Base-by-base conservation (phyloP, 176 grass and related monocot species). In the Cenchrus purpureus region DNA sequence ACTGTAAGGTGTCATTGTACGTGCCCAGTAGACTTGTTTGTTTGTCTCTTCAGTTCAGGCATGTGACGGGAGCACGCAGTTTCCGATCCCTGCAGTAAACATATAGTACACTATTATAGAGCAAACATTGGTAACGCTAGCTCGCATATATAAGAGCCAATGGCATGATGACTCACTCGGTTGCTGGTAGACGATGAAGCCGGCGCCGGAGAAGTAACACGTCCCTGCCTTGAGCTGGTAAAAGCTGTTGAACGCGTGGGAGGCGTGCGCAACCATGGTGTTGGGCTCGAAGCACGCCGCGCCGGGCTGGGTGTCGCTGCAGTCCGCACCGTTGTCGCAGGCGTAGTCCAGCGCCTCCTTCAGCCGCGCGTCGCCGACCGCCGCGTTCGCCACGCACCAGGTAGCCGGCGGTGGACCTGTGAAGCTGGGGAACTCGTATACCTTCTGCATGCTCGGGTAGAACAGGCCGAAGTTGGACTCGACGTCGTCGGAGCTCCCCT, bases 391-490 rank as follows among this genome's bases (percentile, higher is more conserved):
- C 50, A 84, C 85, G 68, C 90, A 92, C 90, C 90, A 92, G 65
- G 58, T 80, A 12, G 8, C 37, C 37, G 37, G 37, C 37, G 37
- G 37, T 40, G 37, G 37, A 40, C 37, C 37, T 40, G 37, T 4
- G 37, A 40, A 40, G 37, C 37, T 40, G 37, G 37, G 37, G 8
- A 94, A 61, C 28, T 97, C 87, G 71, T 97, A 97, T 17, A 92
- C 87, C 79, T 90, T 93, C 6, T 45, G 17, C 89, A 79, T 45
- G 85, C 74, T 57, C 0, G 89, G 87, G 83, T 91, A 86, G 91
- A 97, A 97, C 6, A 97, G 56, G 10, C 94, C 94, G 32, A 90
- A 97, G 91, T 94, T 82, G 7, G 43, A 45, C 79, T 97, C 94
- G 3, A 88, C 72, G 13, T 63, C 71, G 89, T 43, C 37, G 60